phyloP scores from a whole-genome alignment of 1,139 yeast species.

The Sugiyamaella pinicola region DNA sequence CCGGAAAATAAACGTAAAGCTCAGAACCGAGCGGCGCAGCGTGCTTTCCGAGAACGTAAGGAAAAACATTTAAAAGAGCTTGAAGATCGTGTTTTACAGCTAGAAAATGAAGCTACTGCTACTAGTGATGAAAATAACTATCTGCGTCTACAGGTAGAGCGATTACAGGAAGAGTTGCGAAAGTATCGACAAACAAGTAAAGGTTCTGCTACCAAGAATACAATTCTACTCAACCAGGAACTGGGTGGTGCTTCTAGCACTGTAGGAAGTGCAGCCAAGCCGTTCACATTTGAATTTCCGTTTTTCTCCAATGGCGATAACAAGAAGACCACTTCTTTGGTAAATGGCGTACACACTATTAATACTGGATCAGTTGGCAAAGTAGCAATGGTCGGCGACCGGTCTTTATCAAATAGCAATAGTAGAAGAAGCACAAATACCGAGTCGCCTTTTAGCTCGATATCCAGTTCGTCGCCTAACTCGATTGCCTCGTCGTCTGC shows the following conservation, averaged over 20 bases:
- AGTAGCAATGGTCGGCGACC: background rate
- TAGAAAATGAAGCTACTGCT: slow-evolving; percentile 70
- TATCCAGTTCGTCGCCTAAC: slow-evolving; percentile 17
- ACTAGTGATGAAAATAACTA: slow-evolving; percentile 72
- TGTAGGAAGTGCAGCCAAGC: slow-evolving; percentile 17
- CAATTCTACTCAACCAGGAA: slow-evolving; percentile 14
- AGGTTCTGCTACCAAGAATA: slow-evolving; percentile 10
- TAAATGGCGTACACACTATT: slow-evolving; percentile 5
- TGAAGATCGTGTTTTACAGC: slow-evolving; percentile 69
- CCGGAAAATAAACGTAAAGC: slow-evolving; percentile 89
- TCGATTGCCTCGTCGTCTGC: slow-evolving; percentile 25
- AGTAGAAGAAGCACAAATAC: slow-evolving; percentile 16
- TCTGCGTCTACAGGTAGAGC: slow-evolving; percentile 71
- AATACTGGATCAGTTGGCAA: slow-evolving; percentile 1
- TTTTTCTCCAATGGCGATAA: slow-evolving; percentile 31
- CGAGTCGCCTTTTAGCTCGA: slow-evolving; percentile 12
- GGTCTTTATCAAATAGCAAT: slow-evolving; percentile 7
- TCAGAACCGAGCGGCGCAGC: slow-evolving; percentile 95
- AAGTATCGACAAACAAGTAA: slow-evolving; percentile 17
- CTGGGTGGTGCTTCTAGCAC: slow-evolving; percentile 7
- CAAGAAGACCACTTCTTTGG: background rate
- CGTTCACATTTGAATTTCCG: slow-evolving; percentile 49
- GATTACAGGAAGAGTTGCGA: slow-evolving; percentile 67
- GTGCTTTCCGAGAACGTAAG: slow-evolving; percentile 94
- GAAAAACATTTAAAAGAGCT: slow-evolving; percentile 84